Conservation (phyloP, 1,139 yeast species). For the Magnusiomyces suaveolens region DNA sequence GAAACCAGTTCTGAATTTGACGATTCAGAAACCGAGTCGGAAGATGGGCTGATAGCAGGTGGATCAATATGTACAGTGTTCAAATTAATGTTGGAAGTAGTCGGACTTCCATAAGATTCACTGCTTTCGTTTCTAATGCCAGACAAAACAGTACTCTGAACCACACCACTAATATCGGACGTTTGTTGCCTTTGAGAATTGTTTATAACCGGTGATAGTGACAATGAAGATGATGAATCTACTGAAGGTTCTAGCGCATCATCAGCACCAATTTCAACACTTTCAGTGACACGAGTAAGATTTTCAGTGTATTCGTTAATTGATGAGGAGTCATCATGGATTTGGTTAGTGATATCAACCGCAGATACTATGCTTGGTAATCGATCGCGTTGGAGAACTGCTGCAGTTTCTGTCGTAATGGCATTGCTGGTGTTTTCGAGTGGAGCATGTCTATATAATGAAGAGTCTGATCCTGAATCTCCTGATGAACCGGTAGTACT, state of each 20-base stretch:
- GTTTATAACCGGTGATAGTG: too few relatives aligned
- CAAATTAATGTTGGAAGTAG: too few relatives aligned
- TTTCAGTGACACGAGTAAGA: not conserved
- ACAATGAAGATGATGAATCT: too few relatives aligned
- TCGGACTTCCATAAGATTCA: not conserved
- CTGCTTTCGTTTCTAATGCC: not conserved
- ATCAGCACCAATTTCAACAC: not conserved
- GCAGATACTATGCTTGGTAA: not conserved
- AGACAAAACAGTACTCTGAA: not conserved
- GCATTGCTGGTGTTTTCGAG: not conserved
- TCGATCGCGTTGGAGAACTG: not conserved
- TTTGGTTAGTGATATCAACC: slow-evolving; percentile 5
- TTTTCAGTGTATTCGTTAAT: not conserved
- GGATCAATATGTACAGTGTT: too few relatives aligned
- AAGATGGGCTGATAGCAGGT: too few relatives aligned
- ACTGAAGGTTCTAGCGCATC: not conserved
- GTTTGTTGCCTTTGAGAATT: not conserved
- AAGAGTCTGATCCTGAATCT: not conserved
- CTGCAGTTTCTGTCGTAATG: not conserved
- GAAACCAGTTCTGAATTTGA: too few relatives aligned
- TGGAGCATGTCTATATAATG: not conserved
- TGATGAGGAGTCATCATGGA: not conserved
- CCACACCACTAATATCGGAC: not conserved
- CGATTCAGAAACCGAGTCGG: too few relatives aligned
- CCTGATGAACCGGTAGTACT: not conserved